These are phyloP conservation scores for Globisporangium abappressorium DNA, from an alignment of 352 stramenopile genomes.

Conservation along the genomic window DNA sequence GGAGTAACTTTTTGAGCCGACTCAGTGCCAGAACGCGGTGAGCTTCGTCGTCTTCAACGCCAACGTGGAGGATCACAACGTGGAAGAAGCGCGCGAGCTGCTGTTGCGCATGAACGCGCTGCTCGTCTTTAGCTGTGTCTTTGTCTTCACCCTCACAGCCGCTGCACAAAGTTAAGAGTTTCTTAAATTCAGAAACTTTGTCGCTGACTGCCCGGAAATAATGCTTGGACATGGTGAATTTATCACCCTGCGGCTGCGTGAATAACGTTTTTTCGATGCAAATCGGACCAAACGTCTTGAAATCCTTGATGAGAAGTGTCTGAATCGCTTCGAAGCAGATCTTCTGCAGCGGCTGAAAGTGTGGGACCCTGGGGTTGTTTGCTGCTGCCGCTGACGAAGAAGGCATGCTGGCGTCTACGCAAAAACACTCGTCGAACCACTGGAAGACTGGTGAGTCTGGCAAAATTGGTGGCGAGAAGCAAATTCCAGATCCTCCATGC, in stretches of 20 bases:
- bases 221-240: slow-evolving; percentile 36
- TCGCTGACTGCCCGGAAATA: slow-evolving; percentile 31
- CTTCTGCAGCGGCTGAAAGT: slow-evolving; percentile 46
- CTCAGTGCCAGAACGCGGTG: slow-evolving; percentile 33
- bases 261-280: slow-evolving; percentile 46
- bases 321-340: slow-evolving; percentile 34
- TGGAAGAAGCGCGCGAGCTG: slow-evolving; percentile 45
- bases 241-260: slow-evolving; percentile 22
- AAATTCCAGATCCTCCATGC: slow-evolving; percentile 8
- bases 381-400: background rate
- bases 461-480: slow-evolving; percentile 18
- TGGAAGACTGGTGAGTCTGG: slow-evolving; percentile 24
- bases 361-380: slow-evolving; percentile 11
- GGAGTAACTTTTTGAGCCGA: slow-evolving; percentile 18
- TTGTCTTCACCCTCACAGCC: background rate
- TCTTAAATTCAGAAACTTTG: slow-evolving; percentile 10
- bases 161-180: background rate
- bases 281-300: slow-evolving; percentile 23
- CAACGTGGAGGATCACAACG: slow-evolving; percentile 46
- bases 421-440: slow-evolving; percentile 67
- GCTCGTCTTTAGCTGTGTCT: background rate
- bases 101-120: background rate
- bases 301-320: slow-evolving; percentile 33
- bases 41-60: slow-evolving; percentile 30
- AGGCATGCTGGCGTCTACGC: slow-evolving; percentile 21